Base-by-base conservation (phyloP, 306 rosid species). In the Pueraria montana region DNA sequence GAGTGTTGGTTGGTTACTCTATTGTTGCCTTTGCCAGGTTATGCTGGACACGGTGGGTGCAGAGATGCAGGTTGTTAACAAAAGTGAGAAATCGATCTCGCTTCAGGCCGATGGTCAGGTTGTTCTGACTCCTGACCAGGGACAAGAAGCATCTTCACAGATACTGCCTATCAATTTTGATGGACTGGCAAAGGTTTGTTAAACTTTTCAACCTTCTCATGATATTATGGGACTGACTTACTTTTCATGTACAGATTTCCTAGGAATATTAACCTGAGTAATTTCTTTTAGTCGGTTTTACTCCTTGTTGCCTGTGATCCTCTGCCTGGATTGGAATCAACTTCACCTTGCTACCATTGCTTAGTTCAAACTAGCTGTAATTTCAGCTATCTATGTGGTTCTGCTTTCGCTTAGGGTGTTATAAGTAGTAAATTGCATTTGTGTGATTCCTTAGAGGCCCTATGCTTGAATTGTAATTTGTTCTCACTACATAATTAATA, bases 31-130 rank as follows among this genome's bases (percentile, higher is more conserved):
- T 50, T 77, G 68, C 48, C 88, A 93, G 96, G 97, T 91, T 65
- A 93, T 93, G 98, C 73, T 93, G 87, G 98, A 93, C 86, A 93
- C 98, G 0, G 98, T 89, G 49, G 98, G 98, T 20, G 87, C 98
- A 50, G 98, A 93, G 88, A 72, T 93, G 93, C 98, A 93, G 87
- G 98, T 91, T 77, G 88, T 90, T 34, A 93, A 93, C 87, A 89
- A 79, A 75, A 84, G 81, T 6, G 96, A 84, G 92, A 91, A 83
- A 9, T 43, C 94, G n/a, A 91, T 93, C 78, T 84, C 94, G 9
- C 98, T 91, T 75, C 68, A 72, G 84, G 89, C 69, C 23, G 93
- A 90, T 82, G 88, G 69, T 18, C 79, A 78, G 63, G 98, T 93
- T 74, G 80, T 93, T 65, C 87, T 93, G 45, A 91, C 97, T 13